Conservation (phyloP, 345 rosid genomes). For the Microthlaspi erraticum region DNA sequence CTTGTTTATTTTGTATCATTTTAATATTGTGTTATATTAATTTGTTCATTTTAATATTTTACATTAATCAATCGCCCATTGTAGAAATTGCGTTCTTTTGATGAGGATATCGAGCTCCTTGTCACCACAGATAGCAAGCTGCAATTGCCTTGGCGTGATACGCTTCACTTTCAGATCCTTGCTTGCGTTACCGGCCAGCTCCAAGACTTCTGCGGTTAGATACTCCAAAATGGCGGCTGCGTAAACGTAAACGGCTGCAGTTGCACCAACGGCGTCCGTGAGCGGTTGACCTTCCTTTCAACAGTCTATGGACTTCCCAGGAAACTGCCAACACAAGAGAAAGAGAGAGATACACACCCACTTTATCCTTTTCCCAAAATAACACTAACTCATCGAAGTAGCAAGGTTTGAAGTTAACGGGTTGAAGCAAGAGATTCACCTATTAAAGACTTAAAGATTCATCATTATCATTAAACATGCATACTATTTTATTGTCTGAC, state of each 20-base stretch:
- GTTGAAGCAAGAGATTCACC: neutral
- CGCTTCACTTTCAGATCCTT: constrained; percentile 79
- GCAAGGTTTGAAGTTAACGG: neutral
- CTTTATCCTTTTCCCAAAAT: too few species aligned
- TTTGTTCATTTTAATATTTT: too few species aligned
- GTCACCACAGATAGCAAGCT: constrained; percentile 74
- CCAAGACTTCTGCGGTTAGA: constrained; percentile 70
- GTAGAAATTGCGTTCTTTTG: too few species aligned
- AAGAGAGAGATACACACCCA: neutral
- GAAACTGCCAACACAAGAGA: constrained; percentile 54
- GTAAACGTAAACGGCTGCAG: constrained; percentile 73
- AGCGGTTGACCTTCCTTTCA: constrained; percentile 68
- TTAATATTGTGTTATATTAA: too few species aligned
- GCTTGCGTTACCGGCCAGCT: constrained; percentile 76
- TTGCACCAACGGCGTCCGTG: constrained; percentile 76
- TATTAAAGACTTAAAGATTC: neutral
- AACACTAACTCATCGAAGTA: neutral
- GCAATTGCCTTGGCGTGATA: constrained; percentile 71
- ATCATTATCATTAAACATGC: constrained; percentile 12
- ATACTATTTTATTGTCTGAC: neutral
- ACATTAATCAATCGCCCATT: too few species aligned
- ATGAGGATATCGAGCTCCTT: constrained; percentile 78
- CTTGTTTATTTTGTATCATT: too few species aligned
- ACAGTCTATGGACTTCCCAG: constrained; percentile 72
- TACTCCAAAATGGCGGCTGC: constrained; percentile 73